These are phyloP conservation scores for Cardamine resedifolia DNA, from an alignment of 345 rosid species.

Conservation along the genomic window DNA sequence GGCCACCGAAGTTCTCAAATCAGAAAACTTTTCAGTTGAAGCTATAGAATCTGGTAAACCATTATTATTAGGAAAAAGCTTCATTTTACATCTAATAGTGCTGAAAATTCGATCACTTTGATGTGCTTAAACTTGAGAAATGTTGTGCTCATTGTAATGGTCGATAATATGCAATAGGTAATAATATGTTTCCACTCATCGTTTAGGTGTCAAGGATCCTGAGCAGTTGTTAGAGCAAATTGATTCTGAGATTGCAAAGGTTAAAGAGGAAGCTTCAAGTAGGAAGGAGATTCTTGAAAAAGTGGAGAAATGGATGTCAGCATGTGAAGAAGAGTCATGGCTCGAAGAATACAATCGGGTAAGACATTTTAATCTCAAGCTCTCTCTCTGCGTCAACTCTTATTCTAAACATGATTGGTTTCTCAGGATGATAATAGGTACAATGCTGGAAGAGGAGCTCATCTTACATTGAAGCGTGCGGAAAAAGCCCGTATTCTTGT, in stretches of 20 bases:
- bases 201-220: constrained; percentile 56
- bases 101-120: not conserved
- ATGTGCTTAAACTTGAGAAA: not conserved
- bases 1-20: constrained; percentile 43
- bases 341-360: constrained; percentile 79
- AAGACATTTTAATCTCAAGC: not conserved
- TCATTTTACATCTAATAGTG: not conserved
- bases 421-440: constrained; percentile 71
- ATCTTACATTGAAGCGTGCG: constrained; percentile 68
- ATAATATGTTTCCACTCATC: not conserved
- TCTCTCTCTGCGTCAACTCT: constrained; percentile 13
- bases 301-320: constrained; percentile 71
- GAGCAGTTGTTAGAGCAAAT: constrained; percentile 48
- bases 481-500: constrained; percentile 67
- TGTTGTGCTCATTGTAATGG: not conserved
- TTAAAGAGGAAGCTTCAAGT: constrained; percentile 61
- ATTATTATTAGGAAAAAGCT: not conserved
- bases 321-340: constrained; percentile 80
- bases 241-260: constrained; percentile 65
- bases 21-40: constrained; percentile 46
- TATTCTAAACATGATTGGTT: constrained; percentile 12
- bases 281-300: constrained; percentile 74
- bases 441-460: constrained; percentile 76
- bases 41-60: constrained; percentile 55
- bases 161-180: not conserved